Evolutionary conservation across 73 alveolate genomes (phyloP).

Genomic region (Paramecium bursaria): DNA sequence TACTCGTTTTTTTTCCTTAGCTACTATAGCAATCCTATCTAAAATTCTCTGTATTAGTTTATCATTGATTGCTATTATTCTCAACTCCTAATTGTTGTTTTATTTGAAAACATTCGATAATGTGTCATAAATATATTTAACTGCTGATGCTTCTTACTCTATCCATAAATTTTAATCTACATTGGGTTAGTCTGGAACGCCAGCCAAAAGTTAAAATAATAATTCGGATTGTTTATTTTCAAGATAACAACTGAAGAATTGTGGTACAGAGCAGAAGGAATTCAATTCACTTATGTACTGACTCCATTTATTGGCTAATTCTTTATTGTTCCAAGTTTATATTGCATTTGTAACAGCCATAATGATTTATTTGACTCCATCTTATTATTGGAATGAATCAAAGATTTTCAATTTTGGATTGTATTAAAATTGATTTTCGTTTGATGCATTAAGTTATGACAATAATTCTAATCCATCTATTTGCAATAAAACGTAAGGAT

Average conservation of each 20-base stretch:
- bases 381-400: conserved; percentile 63
- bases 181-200: conserved; percentile 74
- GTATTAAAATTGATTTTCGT: conserved; percentile 42
- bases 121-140: conserved; percentile 77
- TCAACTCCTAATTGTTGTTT: conserved; percentile 72
- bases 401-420: conserved; percentile 39
- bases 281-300: conserved; percentile 78
- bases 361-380: conserved; percentile 77
- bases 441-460: conserved; percentile 24
- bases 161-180: conserved; percentile 63
- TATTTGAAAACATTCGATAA: conserved; percentile 74
- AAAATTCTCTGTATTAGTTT: conserved; percentile 75
- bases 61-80: conserved; percentile 79
- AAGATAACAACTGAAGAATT: conserved; percentile 74
- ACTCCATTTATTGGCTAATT: conserved; percentile 78
- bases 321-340: conserved; percentile 70
- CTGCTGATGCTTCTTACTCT: conserved; percentile 80
- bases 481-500: conserved; percentile 36
- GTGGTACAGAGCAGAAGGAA: conserved; percentile 78
- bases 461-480: conserved; percentile 62
- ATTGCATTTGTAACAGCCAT: conserved; percentile 79
- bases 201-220: conserved; percentile 73
- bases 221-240: conserved; percentile 71
- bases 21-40: conserved; percentile 76
- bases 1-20: conserved; percentile 84